Percentiles rank a stretch among this genome's conserved stretches.
Evolutionary conservation across 1,284 basidiomycete genomes (phyloP).

Genomic region (Pulveroboletus sp.): DNA sequence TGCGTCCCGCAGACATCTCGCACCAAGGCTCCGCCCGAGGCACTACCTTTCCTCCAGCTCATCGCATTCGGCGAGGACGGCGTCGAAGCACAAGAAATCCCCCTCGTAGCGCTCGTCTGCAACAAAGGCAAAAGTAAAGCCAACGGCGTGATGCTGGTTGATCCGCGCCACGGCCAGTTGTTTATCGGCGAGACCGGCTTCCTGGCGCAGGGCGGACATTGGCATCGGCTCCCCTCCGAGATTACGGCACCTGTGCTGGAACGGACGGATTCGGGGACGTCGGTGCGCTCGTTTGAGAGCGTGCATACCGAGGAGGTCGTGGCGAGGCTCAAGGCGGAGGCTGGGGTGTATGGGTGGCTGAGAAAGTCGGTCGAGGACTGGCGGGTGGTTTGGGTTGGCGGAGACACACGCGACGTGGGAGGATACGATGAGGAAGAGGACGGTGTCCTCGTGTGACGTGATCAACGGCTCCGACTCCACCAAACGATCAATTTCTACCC

Average conservation of each 20-base stretch:
- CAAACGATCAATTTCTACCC: background rate
- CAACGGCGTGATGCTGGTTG: conserved; percentile 49
- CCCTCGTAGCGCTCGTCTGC: conserved; percentile 38
- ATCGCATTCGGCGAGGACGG: conserved; percentile 67
- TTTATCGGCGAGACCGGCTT: conserved; percentile 68
- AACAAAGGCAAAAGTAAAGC: conserved; percentile 32
- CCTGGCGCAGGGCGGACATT: conserved; percentile 66
- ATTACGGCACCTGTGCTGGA: conserved; percentile 36
- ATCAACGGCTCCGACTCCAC: background rate
- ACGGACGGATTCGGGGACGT: conserved; percentile 46
- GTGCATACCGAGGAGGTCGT: conserved; percentile 53
- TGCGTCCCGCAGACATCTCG: conserved; percentile 36
- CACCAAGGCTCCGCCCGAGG: background rate
- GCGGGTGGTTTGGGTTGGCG: conserved; percentile 78
- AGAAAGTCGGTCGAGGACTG: conserved; percentile 69
- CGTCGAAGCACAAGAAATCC: conserved; percentile 68
- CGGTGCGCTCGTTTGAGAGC: conserved; percentile 48
- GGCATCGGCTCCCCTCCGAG: conserved; percentile 53
- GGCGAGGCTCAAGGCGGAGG: conserved; percentile 48
- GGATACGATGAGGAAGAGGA: conserved; percentile 25
- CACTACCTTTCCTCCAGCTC: conserved; percentile 58
- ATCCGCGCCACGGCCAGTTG: conserved; percentile 54
- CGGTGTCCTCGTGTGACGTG: conserved; percentile 30
- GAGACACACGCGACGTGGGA: conserved; percentile 40
- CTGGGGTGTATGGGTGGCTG: conserved; percentile 75